Conservation (phyloP, 2,329 filamentous ascomycete species). For the Botrytis paeoniae region DNA sequence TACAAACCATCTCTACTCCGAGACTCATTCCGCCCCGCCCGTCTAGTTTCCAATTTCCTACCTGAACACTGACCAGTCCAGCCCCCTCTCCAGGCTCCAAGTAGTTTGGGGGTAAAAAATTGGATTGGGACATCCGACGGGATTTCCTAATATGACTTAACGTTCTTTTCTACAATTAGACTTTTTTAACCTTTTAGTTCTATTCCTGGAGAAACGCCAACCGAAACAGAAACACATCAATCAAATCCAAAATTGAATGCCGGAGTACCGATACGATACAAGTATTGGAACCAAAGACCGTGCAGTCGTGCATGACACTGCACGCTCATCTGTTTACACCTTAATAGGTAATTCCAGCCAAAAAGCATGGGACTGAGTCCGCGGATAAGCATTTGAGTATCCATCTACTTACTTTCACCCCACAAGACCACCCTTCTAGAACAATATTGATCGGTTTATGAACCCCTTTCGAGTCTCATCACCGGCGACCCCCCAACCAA, state of each 20-base stretch:
- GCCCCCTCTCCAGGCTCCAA: not conserved
- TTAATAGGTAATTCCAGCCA: not conserved
- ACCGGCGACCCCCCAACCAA: not conserved
- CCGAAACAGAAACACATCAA: constrained; percentile 1
- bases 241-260: not conserved
- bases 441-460: not conserved
- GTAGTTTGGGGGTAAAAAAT: not conserved
- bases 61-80: not conserved
- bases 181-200: not conserved
- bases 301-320: constrained; percentile 5
- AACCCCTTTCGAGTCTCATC: not conserved
- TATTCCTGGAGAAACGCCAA: constrained; percentile 12
- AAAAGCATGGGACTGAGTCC: not conserved
- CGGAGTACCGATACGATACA: constrained; percentile 6
- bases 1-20: not conserved
- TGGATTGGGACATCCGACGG: constrained; percentile 11
- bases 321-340: not conserved
- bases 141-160: not conserved
- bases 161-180: not conserved
- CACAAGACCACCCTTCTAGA: constrained; percentile 13
- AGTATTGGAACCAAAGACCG: constrained; percentile 7
- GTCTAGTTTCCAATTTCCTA: not conserved
- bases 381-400: constrained; percentile 8
- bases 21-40: constrained; percentile 6
- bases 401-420: not conserved